A percentile compares a stretch with the other conserved stretches of the same genome.
phyloP scores from a whole-genome alignment of 768 basidiomycete genomes.

The Leccinum arenicola region DNA sequence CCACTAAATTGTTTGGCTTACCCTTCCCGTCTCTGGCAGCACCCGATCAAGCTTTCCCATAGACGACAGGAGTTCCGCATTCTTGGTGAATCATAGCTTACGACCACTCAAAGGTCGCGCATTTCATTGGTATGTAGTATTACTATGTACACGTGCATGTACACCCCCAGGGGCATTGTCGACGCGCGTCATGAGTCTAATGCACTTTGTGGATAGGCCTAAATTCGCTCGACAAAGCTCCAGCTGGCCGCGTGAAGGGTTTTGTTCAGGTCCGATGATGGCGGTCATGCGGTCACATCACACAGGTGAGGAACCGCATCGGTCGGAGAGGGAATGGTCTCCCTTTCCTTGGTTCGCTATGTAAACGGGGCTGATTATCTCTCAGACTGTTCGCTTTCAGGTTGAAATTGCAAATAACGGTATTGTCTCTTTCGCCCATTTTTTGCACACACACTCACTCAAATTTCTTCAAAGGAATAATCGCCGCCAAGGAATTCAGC shows the following conservation, averaged over 20 bases:
- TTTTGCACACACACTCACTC: conserved; percentile 21
- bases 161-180: neutral
- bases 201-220: conserved; percentile 58
- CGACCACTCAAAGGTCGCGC: conserved; percentile 57
- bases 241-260: conserved; percentile 76
- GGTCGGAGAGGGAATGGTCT: conserved; percentile 1
- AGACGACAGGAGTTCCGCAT: too few species aligned
- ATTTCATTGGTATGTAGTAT: conserved; percentile 54
- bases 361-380: conserved; percentile 6
- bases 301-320: conserved; percentile 63
- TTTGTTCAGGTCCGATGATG: conserved; percentile 63
- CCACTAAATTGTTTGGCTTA: too few species aligned
- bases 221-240: conserved; percentile 84
- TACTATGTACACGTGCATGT: neutral
- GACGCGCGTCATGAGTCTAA: conserved; percentile 11
- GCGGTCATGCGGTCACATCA: conserved; percentile 81
- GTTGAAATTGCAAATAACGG: conserved; percentile 84
- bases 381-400: conserved; percentile 37
- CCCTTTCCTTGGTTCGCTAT: too few species aligned
- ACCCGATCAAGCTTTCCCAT: too few species aligned
- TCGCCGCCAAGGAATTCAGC: conserved; percentile 92
- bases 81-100: conserved; percentile 29
- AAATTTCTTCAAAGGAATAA: conserved; percentile 56
- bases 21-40: too few species aligned
- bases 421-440: conserved; percentile 41